phyloP scores from a whole-genome alignment of 805 yeast genomes.

The Wickerhamomyces silvicola region DNA sequence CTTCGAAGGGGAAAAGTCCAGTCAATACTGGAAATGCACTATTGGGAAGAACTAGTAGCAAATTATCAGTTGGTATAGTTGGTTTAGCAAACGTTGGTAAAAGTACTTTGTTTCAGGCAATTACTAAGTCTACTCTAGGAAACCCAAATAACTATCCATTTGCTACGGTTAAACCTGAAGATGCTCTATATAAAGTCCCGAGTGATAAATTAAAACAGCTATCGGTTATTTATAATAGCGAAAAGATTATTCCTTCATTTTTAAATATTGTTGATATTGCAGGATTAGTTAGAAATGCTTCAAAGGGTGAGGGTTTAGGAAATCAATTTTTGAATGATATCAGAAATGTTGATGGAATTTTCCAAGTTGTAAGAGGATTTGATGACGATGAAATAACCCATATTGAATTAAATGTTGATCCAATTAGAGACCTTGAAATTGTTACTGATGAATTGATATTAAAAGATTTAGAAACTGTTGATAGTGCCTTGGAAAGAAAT shows the following conservation, averaged over 20 bases:
- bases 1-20: conserved; percentile 3
- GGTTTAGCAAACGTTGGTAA: conserved; percentile 81
- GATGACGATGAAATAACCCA: conserved; percentile 73
- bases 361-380: conserved; percentile 73
- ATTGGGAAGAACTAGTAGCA: conserved; percentile 22
- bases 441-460: conserved; percentile 70
- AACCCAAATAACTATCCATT: conserved; percentile 79
- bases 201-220: conserved; percentile 53
- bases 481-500: conserved; percentile 47
- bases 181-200: conserved; percentile 68
- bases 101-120: conserved; percentile 76
- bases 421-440: conserved; percentile 67
- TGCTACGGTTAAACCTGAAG: conserved; percentile 76
- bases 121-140: conserved; percentile 62
- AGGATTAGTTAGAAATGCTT: conserved; percentile 75
- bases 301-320: conserved; percentile 80
- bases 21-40: conserved; percentile 9
- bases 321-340: conserved; percentile 75
- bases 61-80: conserved; percentile 51
- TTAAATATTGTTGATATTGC: conserved; percentile 76
- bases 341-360: conserved; percentile 74
- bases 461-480: conserved; percentile 68
- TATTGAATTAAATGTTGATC: conserved; percentile 66
- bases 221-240: conserved; percentile 49
- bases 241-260: conserved; percentile 59